A percentile compares a stretch with the other conserved stretches of the same genome.
phyloP scores from a whole-genome alignment of 75 land plant genomes.

The Selaginella moellendorffii region DNA sequence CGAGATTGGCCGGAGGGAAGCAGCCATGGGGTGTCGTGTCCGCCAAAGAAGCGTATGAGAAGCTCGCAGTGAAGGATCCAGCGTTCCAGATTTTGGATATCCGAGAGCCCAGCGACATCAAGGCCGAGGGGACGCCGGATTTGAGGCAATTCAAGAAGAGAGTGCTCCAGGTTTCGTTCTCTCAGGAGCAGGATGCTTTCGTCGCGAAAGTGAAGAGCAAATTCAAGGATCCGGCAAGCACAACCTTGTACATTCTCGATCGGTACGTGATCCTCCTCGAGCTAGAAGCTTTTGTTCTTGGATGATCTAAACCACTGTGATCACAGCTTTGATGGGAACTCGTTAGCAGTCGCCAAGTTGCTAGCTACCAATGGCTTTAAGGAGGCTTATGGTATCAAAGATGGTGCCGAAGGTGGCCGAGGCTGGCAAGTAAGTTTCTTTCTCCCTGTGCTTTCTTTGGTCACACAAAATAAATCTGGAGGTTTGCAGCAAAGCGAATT shows the following conservation, averaged over 20 bases:
- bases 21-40: conserved; percentile 40
- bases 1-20: conserved; percentile 37
- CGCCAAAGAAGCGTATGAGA: conserved; percentile 52
- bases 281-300: too few relatives aligned
- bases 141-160: conserved; percentile 51
- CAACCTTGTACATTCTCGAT: conserved; percentile 69
- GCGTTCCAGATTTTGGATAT: conserved; percentile 70
- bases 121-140: conserved; percentile 64
- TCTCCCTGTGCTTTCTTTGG: neutral
- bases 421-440: conserved; percentile 61
- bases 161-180: conserved; percentile 41
- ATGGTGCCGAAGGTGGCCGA: conserved; percentile 75
- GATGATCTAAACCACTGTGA: too few relatives aligned
- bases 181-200: conserved; percentile 46
- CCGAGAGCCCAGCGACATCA: conserved; percentile 37
- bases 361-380: conserved; percentile 72
- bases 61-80: conserved; percentile 31
- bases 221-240: conserved; percentile 72
- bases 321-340: conserved; percentile 79
- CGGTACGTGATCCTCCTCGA: conserved; percentile 63
- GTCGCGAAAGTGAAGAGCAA: conserved; percentile 49
- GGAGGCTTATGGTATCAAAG: conserved; percentile 75
- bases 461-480: neutral
- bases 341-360: conserved; percentile 66
- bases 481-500: conserved; percentile 64